Percentiles rank a stretch among this genome's conserved stretches.
Conservation (phyloP, 768 basidiomycete genomes). For the Suillus subluteus region DNA sequence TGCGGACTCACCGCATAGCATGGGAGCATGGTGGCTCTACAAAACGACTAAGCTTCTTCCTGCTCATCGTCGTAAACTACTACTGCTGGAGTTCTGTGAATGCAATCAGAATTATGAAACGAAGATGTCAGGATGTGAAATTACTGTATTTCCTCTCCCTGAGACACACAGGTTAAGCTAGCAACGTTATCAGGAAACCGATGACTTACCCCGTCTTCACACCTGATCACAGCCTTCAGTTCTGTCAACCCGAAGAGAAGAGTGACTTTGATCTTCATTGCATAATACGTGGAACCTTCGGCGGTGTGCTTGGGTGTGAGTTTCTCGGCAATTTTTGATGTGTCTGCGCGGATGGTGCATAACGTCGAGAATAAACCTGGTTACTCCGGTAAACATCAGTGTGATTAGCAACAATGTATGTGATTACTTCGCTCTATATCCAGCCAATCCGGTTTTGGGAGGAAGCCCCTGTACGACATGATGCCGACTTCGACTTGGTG, state of each 20-base stretch:
- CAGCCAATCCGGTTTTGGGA: constrained; percentile 34
- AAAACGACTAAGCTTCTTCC: constrained; percentile 7
- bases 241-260: constrained; percentile 58
- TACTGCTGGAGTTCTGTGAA: constrained; percentile 30
- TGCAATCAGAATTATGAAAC: constrained; percentile 1
- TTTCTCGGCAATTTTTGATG: constrained; percentile 30
- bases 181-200: background rate
- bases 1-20: background rate
- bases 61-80: constrained; percentile 33
- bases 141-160: constrained; percentile 46
- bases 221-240: constrained; percentile 53
- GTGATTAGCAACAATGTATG: background rate
- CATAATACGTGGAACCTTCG: constrained; percentile 29
- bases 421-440: constrained; percentile 36
- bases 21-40: background rate
- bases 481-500: constrained; percentile 28
- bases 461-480: constrained; percentile 35
- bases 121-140: background rate
- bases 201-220: constrained; percentile 50
- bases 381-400: background rate
- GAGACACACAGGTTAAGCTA: background rate
- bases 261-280: constrained; percentile 39
- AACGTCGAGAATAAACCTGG: constrained; percentile 38
- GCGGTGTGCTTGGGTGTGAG: constrained; percentile 22
- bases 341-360: constrained; percentile 39